Evolutionary conservation across 2,329 filamentous ascomycete genomes (phyloP).

Genomic region (Sclerotinia spermophila): DNA sequence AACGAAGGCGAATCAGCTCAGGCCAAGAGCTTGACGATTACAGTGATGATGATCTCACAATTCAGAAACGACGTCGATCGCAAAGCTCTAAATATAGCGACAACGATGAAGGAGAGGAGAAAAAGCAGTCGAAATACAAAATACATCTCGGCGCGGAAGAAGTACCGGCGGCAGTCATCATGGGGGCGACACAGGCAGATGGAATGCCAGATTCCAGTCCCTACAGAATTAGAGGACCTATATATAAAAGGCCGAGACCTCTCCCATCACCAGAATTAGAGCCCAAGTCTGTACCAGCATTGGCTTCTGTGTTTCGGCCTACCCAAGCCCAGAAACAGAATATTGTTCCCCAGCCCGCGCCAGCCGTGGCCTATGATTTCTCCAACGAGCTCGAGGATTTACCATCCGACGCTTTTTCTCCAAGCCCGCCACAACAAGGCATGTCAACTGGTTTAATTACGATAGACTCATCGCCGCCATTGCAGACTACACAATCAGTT

Average conservation of each 20-base stretch:
- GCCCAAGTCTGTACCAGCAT: neutral
- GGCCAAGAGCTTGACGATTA: slow-evolving; percentile 9
- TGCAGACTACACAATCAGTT: slow-evolving; percentile 1
- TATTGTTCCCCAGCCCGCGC: slow-evolving; percentile 2
- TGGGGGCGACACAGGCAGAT: slow-evolving; percentile 36
- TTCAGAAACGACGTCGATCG: slow-evolving; percentile 20
- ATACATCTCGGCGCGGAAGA: slow-evolving; percentile 31
- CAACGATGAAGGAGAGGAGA: slow-evolving; percentile 27
- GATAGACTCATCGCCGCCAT: slow-evolving; percentile 11
- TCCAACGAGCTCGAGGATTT: slow-evolving; percentile 49
- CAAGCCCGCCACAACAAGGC: slow-evolving; percentile 29
- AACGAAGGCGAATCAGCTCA: slow-evolving; percentile 17
- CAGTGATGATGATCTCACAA: neutral
- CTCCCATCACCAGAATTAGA: slow-evolving; percentile 22
- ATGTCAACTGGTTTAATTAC: neutral
- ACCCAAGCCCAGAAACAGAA: slow-evolving; percentile 20
- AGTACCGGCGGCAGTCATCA: slow-evolving; percentile 30
- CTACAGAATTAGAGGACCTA: slow-evolving; percentile 48
- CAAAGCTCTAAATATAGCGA: slow-evolving; percentile 20
- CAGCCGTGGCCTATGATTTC: slow-evolving; percentile 36
- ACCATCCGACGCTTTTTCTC: slow-evolving; percentile 45
- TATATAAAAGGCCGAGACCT: slow-evolving; percentile 46
- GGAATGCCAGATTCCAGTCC: slow-evolving; percentile 43
- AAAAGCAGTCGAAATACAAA: slow-evolving; percentile 34
- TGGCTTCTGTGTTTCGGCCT: slow-evolving; percentile 1